Percentiles rank a stretch among this genome's conserved stretches.
These are phyloP conservation scores for Tylopilus plumbeoviolaceoides DNA, from an alignment of 768 basidiomycete species.

Conservation along the genomic window DNA sequence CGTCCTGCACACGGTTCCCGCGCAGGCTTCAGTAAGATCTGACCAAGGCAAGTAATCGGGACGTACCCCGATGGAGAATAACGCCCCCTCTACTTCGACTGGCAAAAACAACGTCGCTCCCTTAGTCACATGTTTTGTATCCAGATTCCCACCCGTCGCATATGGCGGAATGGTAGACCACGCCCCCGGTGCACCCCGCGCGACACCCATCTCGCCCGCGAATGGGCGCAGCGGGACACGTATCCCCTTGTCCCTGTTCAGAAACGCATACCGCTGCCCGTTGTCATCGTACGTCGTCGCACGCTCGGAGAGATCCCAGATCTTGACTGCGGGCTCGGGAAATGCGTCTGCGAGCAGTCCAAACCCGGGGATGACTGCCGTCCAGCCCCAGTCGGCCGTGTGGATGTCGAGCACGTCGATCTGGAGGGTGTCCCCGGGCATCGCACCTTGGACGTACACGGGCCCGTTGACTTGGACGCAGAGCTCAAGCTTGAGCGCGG, in stretches of 20 bases:
- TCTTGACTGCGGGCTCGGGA: conserved; percentile 48
- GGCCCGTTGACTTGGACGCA: conserved; percentile 62
- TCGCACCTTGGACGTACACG: conserved; percentile 48
- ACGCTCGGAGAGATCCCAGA: conserved; percentile 41
- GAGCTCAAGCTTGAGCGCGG: conserved; percentile 41
- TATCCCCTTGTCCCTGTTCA: conserved; percentile 45
- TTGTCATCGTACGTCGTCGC: neutral
- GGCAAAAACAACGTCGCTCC: conserved; percentile 58
- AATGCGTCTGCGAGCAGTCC: conserved; percentile 55
- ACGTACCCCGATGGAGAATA: conserved; percentile 53
- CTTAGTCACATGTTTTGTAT: conserved; percentile 51
- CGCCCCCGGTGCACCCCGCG: conserved; percentile 41
- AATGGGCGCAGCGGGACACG: conserved; percentile 52
- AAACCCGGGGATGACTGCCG: conserved; percentile 55
- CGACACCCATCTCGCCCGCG: conserved; percentile 64
- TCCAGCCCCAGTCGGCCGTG: conserved; percentile 62
- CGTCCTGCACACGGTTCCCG: conserved; percentile 39
- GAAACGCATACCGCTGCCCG: conserved; percentile 37
- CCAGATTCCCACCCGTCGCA: conserved; percentile 57
- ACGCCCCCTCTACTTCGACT: conserved; percentile 53
- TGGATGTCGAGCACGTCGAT: conserved; percentile 53
- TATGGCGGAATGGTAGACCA: conserved; percentile 64
- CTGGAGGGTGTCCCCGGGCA: conserved; percentile 55
- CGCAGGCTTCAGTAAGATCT: neutral
- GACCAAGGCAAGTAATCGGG: neutral